Base-by-base conservation (phyloP, 2,329 filamentous ascomycete genomes). In the Huntiella decipiens region DNA sequence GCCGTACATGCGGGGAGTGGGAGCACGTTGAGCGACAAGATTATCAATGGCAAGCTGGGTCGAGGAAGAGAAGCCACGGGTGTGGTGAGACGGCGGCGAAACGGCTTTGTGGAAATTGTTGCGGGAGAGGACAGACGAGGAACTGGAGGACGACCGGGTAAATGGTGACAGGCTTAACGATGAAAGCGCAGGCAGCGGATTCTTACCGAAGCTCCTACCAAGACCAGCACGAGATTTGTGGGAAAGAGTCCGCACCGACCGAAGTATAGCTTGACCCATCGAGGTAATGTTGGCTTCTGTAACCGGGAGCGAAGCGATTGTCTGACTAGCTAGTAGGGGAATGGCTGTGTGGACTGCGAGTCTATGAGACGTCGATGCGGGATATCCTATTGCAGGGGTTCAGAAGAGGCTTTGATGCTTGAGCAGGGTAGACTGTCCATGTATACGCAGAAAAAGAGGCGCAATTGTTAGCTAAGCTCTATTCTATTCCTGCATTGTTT, bases 1-100 rank as follows among this genome's bases (percentile, higher is more conserved):
- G 57, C 79, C 63, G 61, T 82, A 79, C 82, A 88, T 87, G 54
- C 80, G 82, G 53, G 78, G 77, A 53, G 66, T 71, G 47, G 81
- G 64, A 47, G 41, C 32, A 34, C 15, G 7, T 15, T 8, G 22
- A 22, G 10, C 7, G 12, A 13, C 31, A 3, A n/a, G n/a, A 36
- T 17, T 34, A 33, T 33, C 19, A 11, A 15, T 17, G 22, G 16
- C 22, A 37, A 37, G 32, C 12, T 13, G 13, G 11, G 42, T 22
- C 19, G 33, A 31, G 15, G 42, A 12, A 28, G 31, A 16, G n/a
- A 37, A 16, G 42, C 8, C 5, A 28, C 22, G 22, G 37, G 37
- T 19, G 37, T 19, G 37, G 15, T 38, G 15, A 16, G 37, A 16
- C 10, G 22, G n/a, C 37, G 22, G 37, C 37, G 16, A 38, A 28